Evolutionary conservation across 208 protist genomes (phyloP), one percentile per base, ranked within the genome.

Genomic region (Leishmania guyanensis): DNA sequence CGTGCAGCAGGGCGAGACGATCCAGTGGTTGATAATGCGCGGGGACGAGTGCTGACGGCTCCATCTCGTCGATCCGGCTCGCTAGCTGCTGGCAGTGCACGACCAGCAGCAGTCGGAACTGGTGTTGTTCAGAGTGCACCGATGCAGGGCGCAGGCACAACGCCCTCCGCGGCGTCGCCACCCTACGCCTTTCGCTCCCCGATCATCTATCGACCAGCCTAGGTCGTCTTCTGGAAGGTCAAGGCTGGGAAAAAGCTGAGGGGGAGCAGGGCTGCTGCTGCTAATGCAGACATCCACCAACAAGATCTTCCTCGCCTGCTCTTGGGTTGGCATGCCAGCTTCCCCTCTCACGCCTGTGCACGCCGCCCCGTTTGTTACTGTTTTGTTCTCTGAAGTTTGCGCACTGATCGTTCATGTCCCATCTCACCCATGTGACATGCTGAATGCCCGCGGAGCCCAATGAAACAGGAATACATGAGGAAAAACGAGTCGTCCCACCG

Each of bases 151-250:
- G 1, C 75, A 16, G 14, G 58, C 4, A 39, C 46, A 12, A 72
- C 56, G n/a, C 72, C 75, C 9, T 39, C 69, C 39, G 39, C 75
- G 5, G 60, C 68, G 4, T 48, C 72, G 29, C 20, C 66, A 29
- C 75, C 66, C 26, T 51, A 33, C 33, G 6, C 29, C 10, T 80
- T 80, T 17, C 75, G 29, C 48, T 84, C 80, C 39, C 75, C 80
- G 1, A 84, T 84, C 58, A 80, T 84, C 10, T 84, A 79, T 64
- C 70, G 51, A 46, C 33, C 0, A 0, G 8, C 16, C 12, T 75
- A 75, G 50, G 22, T 3, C 39, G 33, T 72, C 8, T 6, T 51
- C 22, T 51, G 68, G 39, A 72, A 53, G 33, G 22, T 29, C 39
- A 43, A 72, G 39, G 20, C 29, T 48, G 39, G 33, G 66, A n/a